These are phyloP conservation scores for Epicoccum nigrum DNA, from an alignment of 2,329 filamentous ascomycete genomes.

Conservation along the genomic window DNA sequence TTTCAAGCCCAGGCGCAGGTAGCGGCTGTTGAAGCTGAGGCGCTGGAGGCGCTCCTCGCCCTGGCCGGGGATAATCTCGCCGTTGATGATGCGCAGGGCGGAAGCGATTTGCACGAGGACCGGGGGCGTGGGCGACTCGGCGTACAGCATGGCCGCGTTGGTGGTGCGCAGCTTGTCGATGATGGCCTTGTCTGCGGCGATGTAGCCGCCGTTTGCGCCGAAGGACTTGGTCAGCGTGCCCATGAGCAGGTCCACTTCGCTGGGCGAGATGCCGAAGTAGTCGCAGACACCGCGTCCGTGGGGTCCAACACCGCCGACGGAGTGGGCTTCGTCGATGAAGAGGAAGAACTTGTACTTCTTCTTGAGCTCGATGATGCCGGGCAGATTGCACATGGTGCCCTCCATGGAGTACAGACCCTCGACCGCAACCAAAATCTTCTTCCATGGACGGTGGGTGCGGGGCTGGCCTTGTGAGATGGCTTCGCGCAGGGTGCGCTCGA, in stretches of 20 bases:
- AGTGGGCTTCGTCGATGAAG: conserved; percentile 96
- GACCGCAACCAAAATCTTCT: conserved; percentile 96
- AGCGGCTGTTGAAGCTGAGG: conserved; percentile 97
- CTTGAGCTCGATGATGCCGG: conserved; percentile 84
- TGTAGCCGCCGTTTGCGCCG: conserved; percentile 95
- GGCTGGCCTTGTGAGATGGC: conserved; percentile 96
- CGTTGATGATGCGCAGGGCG: conserved; percentile 85
- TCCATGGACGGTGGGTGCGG: conserved; percentile 98
- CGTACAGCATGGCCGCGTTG: conserved; percentile 85
- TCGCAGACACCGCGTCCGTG: conserved; percentile 92
- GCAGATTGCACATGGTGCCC: conserved; percentile 98
- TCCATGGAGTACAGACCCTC: conserved; percentile 99
- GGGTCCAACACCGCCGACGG: conserved; percentile 88
- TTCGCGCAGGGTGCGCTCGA: conserved; percentile 86
- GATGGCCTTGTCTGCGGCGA: conserved; percentile 85
- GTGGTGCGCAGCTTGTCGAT: conserved; percentile 88
- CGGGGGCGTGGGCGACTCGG: conserved; percentile 84
- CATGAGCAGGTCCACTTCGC: conserved; percentile 94
- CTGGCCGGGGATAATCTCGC: conserved; percentile 86
- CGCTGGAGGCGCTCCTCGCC: conserved; percentile 94
- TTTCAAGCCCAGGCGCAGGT: conserved; percentile 96
- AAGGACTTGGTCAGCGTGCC: conserved; percentile 98
- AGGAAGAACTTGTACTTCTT: conserved; percentile 96
- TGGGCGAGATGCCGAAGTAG: conserved; percentile 90
- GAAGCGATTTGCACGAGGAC: conserved; percentile 90